Conservation (phyloP, 2,329 filamentous ascomycete species). For the Phyllosticta capitalensis region DNA sequence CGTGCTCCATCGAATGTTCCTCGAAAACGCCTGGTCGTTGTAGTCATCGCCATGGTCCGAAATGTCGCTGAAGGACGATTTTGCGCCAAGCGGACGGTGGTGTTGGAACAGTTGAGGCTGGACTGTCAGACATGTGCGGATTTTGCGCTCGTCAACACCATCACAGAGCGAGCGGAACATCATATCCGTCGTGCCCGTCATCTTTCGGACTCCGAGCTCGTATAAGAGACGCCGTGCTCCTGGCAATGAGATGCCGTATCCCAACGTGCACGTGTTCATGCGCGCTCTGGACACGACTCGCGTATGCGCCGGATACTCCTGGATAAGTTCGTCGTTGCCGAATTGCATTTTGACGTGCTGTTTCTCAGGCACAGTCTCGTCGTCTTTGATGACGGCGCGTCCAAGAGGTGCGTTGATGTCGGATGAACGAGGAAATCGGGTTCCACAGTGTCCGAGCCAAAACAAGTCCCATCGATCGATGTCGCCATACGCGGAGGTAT, state of each 20-base stretch:
- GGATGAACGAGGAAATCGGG: conserved; percentile 12
- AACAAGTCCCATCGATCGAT: conserved; percentile 28
- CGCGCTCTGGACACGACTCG: conserved; percentile 12
- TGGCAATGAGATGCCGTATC: conserved; percentile 13
- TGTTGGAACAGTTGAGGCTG: conserved; percentile 20
- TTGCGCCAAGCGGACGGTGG: conserved; percentile 14
- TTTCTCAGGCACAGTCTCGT: conserved; percentile 16
- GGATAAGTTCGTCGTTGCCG: conserved; percentile 5
- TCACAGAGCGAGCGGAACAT: conserved; percentile 24
- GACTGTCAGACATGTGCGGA: conserved; percentile 19
- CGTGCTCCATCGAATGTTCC: conserved; percentile 19
- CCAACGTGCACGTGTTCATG: conserved; percentile 9
- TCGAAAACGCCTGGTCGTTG: conserved; percentile 13
- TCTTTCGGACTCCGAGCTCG: conserved; percentile 18
- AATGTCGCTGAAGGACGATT: conserved; percentile 15
- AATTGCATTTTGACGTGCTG: conserved; percentile 17
- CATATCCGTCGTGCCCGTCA: conserved; percentile 23
- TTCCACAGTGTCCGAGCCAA: conserved; percentile 27
- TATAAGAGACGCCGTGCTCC: conserved; percentile 21
- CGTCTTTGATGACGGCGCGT: conserved; percentile 16
- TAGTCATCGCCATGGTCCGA: conserved; percentile 15
- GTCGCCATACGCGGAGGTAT: conserved; percentile 23
- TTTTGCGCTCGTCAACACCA: conserved; percentile 13
- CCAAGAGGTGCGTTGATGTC: conserved; percentile 13
- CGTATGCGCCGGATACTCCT: conserved; percentile 13